These are phyloP conservation scores for Astrocystis sublimbata DNA, from an alignment of 495 filamentous ascomycete species.

Conservation along the genomic window DNA sequence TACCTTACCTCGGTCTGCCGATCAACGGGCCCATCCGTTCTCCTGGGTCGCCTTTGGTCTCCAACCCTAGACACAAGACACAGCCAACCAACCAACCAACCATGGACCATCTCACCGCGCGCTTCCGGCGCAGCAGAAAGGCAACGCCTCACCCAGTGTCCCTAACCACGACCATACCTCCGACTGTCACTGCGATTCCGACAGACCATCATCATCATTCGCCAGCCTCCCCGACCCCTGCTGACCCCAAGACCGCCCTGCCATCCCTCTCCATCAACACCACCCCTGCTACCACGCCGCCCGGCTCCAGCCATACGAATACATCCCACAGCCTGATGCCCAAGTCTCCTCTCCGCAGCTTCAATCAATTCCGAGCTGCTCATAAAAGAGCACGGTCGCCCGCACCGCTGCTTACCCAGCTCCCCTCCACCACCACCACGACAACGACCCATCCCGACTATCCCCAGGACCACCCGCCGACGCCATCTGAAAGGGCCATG, in stretches of 20 bases:
- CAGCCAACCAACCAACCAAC: background rate
- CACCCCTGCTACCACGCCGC: conserved; percentile 6
- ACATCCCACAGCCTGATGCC: background rate
- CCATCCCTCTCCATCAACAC: conserved; percentile 27
- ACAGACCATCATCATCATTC: background rate
- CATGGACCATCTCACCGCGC: conserved; percentile 31
- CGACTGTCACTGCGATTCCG: background rate
- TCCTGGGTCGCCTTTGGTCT: background rate
- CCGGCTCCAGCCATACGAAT: conserved; percentile 6
- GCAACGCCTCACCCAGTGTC: too few species aligned
- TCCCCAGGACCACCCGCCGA: conserved; percentile 29
- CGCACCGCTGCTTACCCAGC: conserved; percentile 32
- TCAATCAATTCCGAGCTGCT: conserved; percentile 24
- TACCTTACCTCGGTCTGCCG: background rate
- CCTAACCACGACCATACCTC: background rate
- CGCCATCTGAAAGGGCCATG: conserved; percentile 24
- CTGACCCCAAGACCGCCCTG: conserved; percentile 9
- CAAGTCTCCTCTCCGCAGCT: conserved; percentile 31
- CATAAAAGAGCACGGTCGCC: conserved; percentile 47
- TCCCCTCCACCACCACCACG: conserved; percentile 30
- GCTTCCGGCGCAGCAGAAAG: conserved; percentile 29
- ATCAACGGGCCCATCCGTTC: conserved; percentile 1
- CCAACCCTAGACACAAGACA: background rate
- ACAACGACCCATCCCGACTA: conserved; percentile 22
- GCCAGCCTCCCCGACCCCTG: background rate